These are phyloP conservation scores for Dunaliella primolecta DNA, from an alignment of 139 green algal species.

Conservation along the genomic window DNA sequence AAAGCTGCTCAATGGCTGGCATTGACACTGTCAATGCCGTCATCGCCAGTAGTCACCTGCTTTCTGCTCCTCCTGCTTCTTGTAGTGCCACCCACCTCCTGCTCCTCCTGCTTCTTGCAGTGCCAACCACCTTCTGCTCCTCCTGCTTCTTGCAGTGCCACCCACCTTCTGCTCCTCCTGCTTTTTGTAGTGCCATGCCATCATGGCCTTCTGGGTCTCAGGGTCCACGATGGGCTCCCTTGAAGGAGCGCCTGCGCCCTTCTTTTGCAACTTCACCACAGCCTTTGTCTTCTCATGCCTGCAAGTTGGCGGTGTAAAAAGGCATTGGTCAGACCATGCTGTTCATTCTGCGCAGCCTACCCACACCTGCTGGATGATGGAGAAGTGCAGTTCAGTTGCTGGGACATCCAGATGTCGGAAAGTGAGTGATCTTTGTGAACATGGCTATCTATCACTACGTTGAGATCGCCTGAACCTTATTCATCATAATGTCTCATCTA, in stretches of 20 bases:
- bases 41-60: not conserved
- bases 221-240: conserved; percentile 62
- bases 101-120: not conserved
- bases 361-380: not conserved
- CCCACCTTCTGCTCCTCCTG: conserved; percentile 77
- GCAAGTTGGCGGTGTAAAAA: too few species aligned
- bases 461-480: too few species aligned
- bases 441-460: too few species aligned
- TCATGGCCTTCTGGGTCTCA: conserved; percentile 85
- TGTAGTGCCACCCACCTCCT: not conserved
- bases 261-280: conserved; percentile 64
- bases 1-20: too few species aligned
- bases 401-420: too few species aligned
- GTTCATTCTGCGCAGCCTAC: not conserved
- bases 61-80: not conserved
- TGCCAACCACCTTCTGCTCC: not conserved
- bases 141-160: not conserved
- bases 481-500: too few species aligned
- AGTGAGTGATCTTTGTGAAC: too few species aligned
- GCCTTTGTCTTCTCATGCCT: conserved; percentile 22
- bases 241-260: conserved; percentile 61
- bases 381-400: too few species aligned
- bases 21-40: too few species aligned
- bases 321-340: not conserved
- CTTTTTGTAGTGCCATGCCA: conserved; percentile 85